phyloP scores from a whole-genome alignment of 345 rosid species.

The Dipteronia dyeriana region DNA sequence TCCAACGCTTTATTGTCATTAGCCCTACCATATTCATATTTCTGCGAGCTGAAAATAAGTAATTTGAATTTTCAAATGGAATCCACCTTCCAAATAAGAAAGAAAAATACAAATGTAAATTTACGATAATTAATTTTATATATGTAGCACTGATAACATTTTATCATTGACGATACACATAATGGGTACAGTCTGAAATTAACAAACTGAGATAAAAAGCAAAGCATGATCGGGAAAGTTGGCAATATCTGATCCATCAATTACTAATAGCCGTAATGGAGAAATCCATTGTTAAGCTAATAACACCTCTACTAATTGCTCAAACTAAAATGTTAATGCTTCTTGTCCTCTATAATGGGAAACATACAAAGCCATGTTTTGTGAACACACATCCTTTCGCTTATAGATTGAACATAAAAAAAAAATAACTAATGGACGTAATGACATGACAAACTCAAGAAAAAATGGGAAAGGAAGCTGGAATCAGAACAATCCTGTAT shows the following conservation, averaged over 20 bases:
- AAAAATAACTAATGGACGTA: too few relatives aligned
- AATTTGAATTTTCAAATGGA: neutral
- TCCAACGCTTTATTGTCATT: slow-evolving; percentile 51
- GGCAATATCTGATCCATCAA: too few relatives aligned
- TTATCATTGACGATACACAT: neutral
- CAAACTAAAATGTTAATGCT: neutral
- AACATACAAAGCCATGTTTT: neutral
- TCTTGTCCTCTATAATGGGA: neutral
- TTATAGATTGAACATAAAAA: neutral
- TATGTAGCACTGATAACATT: neutral
- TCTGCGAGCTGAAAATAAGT: slow-evolving; percentile 62
- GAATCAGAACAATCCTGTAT: slow-evolving; percentile 54
- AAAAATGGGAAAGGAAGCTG: slow-evolving; percentile 21
- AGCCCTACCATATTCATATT: slow-evolving; percentile 61
- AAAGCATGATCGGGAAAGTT: neutral
- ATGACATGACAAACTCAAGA: neutral
- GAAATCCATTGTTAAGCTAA: neutral
- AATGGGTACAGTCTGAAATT: neutral
- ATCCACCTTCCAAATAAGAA: neutral
- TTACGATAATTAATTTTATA: neutral
- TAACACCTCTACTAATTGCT: neutral
- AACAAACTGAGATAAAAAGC: neutral
- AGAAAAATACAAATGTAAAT: neutral
- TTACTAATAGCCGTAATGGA: neutral
- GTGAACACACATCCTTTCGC: neutral